phyloP scores from a whole-genome alignment of 371 early-diverging fungal genomes.

The Thermomucor indicae-seudaticae region DNA sequence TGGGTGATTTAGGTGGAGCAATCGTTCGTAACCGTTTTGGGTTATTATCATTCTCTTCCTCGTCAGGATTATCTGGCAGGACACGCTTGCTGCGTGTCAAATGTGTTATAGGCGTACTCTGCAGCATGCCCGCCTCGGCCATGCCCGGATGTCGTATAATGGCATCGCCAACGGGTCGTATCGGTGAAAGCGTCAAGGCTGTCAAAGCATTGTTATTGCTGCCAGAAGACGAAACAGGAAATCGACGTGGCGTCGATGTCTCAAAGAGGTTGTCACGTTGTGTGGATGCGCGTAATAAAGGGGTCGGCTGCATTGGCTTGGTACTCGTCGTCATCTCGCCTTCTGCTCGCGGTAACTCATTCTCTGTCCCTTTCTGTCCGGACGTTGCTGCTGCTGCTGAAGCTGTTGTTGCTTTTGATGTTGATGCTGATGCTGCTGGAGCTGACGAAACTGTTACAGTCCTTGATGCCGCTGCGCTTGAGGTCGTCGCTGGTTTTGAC shows the following conservation, averaged over 20 bases:
- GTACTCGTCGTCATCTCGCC: neutral
- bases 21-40: neutral
- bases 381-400: neutral
- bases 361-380: neutral
- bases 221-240: neutral
- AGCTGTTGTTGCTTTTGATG: too few relatives aligned
- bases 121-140: neutral
- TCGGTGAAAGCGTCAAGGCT: constrained; percentile 3
- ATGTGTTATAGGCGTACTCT: neutral
- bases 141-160: neutral
- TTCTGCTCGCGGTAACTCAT: neutral
- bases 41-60: neutral
- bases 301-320: neutral
- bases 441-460: too few relatives aligned
- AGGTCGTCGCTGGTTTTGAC: neutral
- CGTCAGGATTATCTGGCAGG: neutral
- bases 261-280: neutral
- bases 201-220: neutral
- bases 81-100: neutral
- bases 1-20: neutral
- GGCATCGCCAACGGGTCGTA: neutral
- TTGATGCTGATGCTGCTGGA: too few relatives aligned
- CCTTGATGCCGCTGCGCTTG: neutral
- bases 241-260: too few relatives aligned
- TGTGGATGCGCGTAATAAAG: neutral